Conservation (phyloP, 768 basidiomycete genomes). For the Leccinum barrowsii region DNA sequence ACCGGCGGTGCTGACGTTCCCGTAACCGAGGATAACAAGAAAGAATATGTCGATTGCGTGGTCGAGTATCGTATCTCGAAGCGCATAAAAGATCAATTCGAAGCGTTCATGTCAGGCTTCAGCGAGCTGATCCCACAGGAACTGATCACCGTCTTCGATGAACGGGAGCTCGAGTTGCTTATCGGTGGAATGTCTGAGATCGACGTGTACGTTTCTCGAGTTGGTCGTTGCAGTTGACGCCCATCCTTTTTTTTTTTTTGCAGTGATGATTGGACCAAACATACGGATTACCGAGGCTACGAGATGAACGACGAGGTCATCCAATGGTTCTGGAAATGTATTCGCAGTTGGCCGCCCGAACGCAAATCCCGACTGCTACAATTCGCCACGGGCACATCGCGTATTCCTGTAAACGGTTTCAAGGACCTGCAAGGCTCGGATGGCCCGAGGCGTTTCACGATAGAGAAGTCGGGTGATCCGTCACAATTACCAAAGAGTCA, state of each 20-base stretch:
- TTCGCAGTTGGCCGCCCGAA: slow-evolving; percentile 96
- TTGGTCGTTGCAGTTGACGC: background rate
- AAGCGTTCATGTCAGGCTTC: slow-evolving; percentile 99
- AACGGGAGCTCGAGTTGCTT: slow-evolving; percentile 92
- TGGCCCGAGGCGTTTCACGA: slow-evolving; percentile 94
- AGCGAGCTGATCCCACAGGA: slow-evolving; percentile 99
- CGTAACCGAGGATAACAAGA: slow-evolving; percentile 98
- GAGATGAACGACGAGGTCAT: slow-evolving; percentile 95
- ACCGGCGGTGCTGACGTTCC: slow-evolving; percentile 80
- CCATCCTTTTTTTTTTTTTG: background rate
- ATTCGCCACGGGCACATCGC: slow-evolving; percentile 95
- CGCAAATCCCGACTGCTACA: slow-evolving; percentile 94
- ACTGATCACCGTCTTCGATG: slow-evolving; percentile 96
- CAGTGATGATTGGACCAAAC: slow-evolving; percentile 98
- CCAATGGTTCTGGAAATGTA: slow-evolving; percentile 99
- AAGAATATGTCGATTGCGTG: slow-evolving; percentile 91
- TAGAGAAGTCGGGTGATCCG: slow-evolving; percentile 97
- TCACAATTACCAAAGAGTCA: slow-evolving; percentile 95
- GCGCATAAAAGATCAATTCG: slow-evolving; percentile 98
- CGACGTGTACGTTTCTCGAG: slow-evolving; percentile 70
- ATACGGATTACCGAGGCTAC: slow-evolving; percentile 97
- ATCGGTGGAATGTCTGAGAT: slow-evolving; percentile 99
- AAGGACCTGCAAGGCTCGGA: slow-evolving; percentile 98
- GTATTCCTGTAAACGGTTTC: slow-evolving; percentile 98
- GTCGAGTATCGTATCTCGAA: slow-evolving; percentile 97